phyloP scores from a whole-genome alignment of 176 grass and related monocot genomes.

The Melocanna baccifera region DNA sequence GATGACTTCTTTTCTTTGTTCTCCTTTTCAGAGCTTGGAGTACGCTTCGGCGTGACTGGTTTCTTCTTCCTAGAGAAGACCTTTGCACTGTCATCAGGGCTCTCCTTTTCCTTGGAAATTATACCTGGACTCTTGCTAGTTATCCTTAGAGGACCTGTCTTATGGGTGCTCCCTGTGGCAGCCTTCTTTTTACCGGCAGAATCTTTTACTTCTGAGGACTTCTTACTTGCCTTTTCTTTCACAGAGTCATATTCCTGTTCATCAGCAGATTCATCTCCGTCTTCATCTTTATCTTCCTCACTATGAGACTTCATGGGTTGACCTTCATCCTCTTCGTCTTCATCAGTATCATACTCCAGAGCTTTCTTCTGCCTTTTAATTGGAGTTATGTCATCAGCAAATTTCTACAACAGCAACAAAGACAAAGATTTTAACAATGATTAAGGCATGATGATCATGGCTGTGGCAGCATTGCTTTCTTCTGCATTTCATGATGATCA shows the following conservation, averaged over 20 bases:
- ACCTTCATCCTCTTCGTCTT: conserved; percentile 48
- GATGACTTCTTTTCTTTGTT: conserved; percentile 64
- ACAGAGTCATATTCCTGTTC: conserved; percentile 48
- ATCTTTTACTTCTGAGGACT: conserved; percentile 46
- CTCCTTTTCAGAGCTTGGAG: conserved; percentile 41
- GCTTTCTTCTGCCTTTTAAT: conserved; percentile 33
- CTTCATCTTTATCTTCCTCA: conserved; percentile 46
- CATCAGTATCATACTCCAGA: conserved; percentile 49
- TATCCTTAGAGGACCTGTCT: conserved; percentile 32
- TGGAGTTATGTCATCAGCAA: conserved; percentile 18
- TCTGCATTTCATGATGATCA: too few relatives aligned
- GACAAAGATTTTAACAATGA: conserved; percentile 11
- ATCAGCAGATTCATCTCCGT: conserved; percentile 44
- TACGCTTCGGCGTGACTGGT: conserved; percentile 24
- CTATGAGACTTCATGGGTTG: conserved; percentile 44
- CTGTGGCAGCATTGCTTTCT: neutral
- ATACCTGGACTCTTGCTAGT: conserved; percentile 42
- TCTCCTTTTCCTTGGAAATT: conserved; percentile 44
- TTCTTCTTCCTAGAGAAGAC: conserved; percentile 96
- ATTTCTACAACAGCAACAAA: conserved; percentile 45
- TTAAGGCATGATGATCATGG: conserved; percentile 11
- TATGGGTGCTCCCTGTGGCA: conserved; percentile 33
- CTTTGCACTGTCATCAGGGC: conserved; percentile 53
- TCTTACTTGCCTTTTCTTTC: conserved; percentile 49
- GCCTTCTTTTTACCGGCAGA: conserved; percentile 46